These are phyloP conservation scores for Circinella umbellata DNA, from an alignment of 371 early-diverging fungal species.

Conservation along the genomic window DNA sequence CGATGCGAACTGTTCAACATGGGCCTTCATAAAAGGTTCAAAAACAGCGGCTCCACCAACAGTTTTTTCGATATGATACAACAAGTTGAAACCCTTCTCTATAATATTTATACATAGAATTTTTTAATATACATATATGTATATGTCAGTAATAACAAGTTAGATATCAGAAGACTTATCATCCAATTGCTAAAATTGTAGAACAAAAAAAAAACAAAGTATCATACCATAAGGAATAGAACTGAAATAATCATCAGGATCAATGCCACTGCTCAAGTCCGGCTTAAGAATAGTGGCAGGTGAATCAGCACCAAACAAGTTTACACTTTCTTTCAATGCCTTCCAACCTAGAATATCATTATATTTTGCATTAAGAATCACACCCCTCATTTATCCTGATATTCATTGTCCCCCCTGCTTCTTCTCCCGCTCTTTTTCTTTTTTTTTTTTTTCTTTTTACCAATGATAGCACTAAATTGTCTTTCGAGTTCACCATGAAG, in stretches of 20 bases:
- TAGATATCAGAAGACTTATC: too few relatives aligned
- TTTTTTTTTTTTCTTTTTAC: conserved; percentile 18
- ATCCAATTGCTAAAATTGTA: too few relatives aligned
- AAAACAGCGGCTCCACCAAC: conserved; percentile 86
- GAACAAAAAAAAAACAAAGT: background rate
- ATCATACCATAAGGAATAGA: conserved; percentile 86
- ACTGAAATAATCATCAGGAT: conserved; percentile 96
- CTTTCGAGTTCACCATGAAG: conserved; percentile 84
- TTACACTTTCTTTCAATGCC: conserved; percentile 79
- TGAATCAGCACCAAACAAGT: conserved; percentile 76
- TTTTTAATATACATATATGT: background rate
- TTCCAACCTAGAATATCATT: conserved; percentile 54
- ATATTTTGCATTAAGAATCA: background rate
- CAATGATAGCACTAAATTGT: conserved; percentile 91
- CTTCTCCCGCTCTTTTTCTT: background rate
- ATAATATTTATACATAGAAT: background rate
- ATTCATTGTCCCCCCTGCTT: background rate
- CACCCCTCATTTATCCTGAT: background rate
- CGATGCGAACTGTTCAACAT: conserved; percentile 85
- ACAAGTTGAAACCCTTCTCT: conserved; percentile 92
- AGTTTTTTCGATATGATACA: conserved; percentile 89
- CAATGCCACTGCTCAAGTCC: conserved; percentile 73
- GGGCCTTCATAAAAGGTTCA: conserved; percentile 85
- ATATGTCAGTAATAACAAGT: too few relatives aligned
- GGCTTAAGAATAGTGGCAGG: conserved; percentile 83